Conservation (phyloP, 1,139 yeast genomes). For the Pichia sp. region DNA sequence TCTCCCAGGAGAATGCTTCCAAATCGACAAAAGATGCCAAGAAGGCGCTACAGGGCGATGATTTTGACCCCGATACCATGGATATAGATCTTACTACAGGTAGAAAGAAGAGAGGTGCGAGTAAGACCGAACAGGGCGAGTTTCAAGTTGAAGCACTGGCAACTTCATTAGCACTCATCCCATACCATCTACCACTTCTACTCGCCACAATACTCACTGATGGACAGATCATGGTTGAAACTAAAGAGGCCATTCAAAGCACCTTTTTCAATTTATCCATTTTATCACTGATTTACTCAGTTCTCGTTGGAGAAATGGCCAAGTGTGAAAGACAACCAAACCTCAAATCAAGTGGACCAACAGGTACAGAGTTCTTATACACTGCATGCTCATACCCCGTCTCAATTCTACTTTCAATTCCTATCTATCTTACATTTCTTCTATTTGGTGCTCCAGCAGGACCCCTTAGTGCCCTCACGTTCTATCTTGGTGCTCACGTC, state of each 20-base stretch:
- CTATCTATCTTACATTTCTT: conserved; percentile 46
- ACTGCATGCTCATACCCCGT: conserved; percentile 28
- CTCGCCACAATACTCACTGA: conserved; percentile 23
- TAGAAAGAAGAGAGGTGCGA: conserved; percentile 7
- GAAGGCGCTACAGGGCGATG: conserved; percentile 9
- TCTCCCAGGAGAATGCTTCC: background rate
- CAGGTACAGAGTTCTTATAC: conserved; percentile 21
- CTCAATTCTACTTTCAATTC: conserved; percentile 41
- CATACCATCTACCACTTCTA: conserved; percentile 42
- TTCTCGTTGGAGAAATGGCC: conserved; percentile 13
- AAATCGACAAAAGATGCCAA: background rate
- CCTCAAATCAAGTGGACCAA: conserved; percentile 17
- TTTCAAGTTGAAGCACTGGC: conserved; percentile 13
- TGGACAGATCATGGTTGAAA: conserved; percentile 10
- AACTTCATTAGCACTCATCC: conserved; percentile 32
- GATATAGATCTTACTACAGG: conserved; percentile 14
- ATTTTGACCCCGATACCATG: conserved; percentile 14
- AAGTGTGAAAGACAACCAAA: conserved; percentile 10
- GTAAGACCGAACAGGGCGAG: background rate
- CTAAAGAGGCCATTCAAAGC: conserved; percentile 11
- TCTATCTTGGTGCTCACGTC: conserved; percentile 57
- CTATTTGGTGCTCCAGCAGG: conserved; percentile 86
- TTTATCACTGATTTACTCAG: conserved; percentile 11
- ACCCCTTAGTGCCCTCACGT: conserved; percentile 49
- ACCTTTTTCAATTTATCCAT: conserved; percentile 11